Evolutionary conservation across 441 rosid species (phyloP), one percentile per base, ranked within the genome.

Genomic region (Hura crepitans): DNA sequence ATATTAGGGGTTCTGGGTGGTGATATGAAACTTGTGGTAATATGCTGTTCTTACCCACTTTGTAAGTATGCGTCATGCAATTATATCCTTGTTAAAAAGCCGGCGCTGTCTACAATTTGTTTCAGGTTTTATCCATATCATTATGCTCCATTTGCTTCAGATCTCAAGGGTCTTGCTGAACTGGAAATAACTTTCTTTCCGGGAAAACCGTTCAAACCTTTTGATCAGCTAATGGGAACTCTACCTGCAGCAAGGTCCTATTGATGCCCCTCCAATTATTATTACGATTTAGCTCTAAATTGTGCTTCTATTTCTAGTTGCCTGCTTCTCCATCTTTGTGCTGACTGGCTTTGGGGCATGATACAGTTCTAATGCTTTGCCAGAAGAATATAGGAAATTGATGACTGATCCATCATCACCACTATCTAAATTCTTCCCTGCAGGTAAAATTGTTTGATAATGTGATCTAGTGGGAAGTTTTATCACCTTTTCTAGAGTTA

Each of bases 131-230:
- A 96, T 77, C 98, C 99, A 46, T 92, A 85, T 80, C 96, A 96
- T 79, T 96, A 92, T 81, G 98, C 98, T 49, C 99, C 99, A 59
- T 96, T 96, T 88, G 98, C 99, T 80, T 92, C 98, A 42, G 98
- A 96, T 82, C 91, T 96, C 75, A 85, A 81, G 68, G 91, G 80
- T 81, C 84, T 96, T 68, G 39, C 78, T 63, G 96, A 88, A 69
- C 62, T 91, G 83, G 99, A 96, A 79, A 89, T 92, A 75, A 96
- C 94, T 2, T 89, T 91, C 80, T 96, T 93, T 81, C 50, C 35
- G 60, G 97, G 97, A 63, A 90, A 90, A 85, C 94, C 99, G 22
- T 92, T 96, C 77, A 92, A 86, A 83, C 99, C 99, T 51, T 93
- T 96, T 81, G 98, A 96, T 83, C 99, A 96, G 83, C 88, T 96